Evolutionary conservation across 169 alveolate genomes (phyloP).

Genomic region (Cryptosporidium meleagridis): DNA sequence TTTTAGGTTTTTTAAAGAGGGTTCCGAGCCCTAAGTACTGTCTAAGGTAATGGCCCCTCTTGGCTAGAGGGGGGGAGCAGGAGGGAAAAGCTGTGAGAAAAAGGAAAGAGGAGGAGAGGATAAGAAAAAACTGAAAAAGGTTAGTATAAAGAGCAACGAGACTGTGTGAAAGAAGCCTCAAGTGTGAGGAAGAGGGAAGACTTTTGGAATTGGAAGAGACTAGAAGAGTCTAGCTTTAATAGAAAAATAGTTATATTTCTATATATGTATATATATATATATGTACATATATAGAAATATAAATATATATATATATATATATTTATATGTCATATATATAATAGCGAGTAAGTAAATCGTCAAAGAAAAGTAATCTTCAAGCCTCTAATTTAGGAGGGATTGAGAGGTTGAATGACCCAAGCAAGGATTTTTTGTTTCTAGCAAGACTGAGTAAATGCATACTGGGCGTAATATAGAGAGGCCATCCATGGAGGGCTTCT

Average conservation of each 20-base stretch:
- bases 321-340: no score
- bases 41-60: conserved; percentile 8
- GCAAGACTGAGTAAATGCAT: conserved; percentile 28
- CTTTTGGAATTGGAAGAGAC: not conserved
- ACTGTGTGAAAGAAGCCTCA: not conserved
- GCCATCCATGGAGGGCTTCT: conserved; percentile 27
- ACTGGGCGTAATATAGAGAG: conserved; percentile 19
- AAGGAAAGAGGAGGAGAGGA: not conserved
- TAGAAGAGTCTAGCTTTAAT: not conserved
- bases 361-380: not conserved
- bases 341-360: no score
- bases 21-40: conserved; percentile 68
- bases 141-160: not conserved
- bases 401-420: conserved; percentile 9
- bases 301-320: no score
- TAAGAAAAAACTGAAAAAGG: not conserved
- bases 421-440: not conserved
- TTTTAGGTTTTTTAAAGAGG: not conserved
- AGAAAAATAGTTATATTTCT: not conserved
- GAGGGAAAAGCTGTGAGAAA: conserved; percentile 10
- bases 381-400: not conserved
- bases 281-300: no score
- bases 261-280: not conserved
- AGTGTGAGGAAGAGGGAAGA: not conserved
- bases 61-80: not conserved